A percentile compares a stretch with the other conserved stretches of the same genome.
phyloP scores from a whole-genome alignment of 768 basidiomycete species.

The Melanogaster broomeanus region DNA sequence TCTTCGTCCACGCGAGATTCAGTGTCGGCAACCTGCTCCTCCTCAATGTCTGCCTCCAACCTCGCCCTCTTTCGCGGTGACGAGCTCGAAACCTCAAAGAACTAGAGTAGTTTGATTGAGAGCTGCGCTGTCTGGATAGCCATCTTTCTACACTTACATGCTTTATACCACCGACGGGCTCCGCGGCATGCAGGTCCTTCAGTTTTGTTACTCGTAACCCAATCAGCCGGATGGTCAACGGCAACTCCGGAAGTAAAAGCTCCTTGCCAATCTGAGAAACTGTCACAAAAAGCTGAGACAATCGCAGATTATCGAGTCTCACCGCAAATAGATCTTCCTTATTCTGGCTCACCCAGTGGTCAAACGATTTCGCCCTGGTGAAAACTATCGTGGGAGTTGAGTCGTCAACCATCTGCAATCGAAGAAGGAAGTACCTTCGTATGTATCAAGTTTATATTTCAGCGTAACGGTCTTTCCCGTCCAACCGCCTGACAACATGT shows the following conservation, averaged over 20 bases:
- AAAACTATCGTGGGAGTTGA: conserved; percentile 47
- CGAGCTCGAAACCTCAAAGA: conserved; percentile 48
- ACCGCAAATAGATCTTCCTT: conserved; percentile 80
- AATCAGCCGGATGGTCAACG: conserved; percentile 79
- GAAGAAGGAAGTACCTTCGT: conserved; percentile 54
- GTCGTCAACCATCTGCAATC: conserved; percentile 4
- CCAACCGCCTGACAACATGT: conserved; percentile 81
- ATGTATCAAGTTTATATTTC: conserved; percentile 92
- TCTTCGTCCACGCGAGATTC: conserved; percentile 31
- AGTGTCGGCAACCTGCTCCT: conserved; percentile 15
- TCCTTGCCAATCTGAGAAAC: conserved; percentile 70
- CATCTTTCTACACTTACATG: conserved; percentile 48
- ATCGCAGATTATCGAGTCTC: conserved; percentile 23
- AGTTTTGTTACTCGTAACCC: conserved; percentile 88
- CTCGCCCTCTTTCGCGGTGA: conserved; percentile 45
- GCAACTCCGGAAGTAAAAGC: conserved; percentile 77
- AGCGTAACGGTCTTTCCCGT: conserved; percentile 86
- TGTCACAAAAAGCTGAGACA: background rate
- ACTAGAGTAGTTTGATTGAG: conserved; percentile 40
- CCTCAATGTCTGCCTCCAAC: conserved; percentile 16
- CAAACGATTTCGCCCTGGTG: conserved; percentile 80
- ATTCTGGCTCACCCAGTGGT: conserved; percentile 71
- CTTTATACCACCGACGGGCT: conserved; percentile 62
- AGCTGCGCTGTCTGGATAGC: background rate
- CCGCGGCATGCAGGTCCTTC: conserved; percentile 67